These are phyloP conservation scores for Mycena rebaudengoi DNA, from an alignment of 768 basidiomycete species.

Conservation along the genomic window DNA sequence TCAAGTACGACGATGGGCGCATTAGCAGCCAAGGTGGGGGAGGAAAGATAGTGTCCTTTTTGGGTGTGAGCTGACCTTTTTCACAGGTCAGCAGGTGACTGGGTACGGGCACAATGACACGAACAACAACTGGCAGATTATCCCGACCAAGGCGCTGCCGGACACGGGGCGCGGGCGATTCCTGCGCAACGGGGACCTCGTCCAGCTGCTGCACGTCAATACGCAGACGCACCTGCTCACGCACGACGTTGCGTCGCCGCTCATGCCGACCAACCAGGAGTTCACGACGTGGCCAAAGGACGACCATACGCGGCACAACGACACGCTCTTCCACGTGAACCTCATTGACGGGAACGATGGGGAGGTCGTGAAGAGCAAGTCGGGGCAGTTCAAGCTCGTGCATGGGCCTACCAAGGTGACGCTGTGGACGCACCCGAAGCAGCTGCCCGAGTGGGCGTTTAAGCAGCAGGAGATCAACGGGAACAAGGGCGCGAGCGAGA, in stretches of 20 bases:
- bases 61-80: neutral
- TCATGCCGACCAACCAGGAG: conserved; percentile 98
- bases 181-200: conserved; percentile 87
- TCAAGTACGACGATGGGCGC: conserved; percentile 95
- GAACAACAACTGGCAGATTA: conserved; percentile 95
- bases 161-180: conserved; percentile 93
- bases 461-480: conserved; percentile 98
- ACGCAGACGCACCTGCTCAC: conserved; percentile 88
- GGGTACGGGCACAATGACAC: conserved; percentile 93
- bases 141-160: conserved; percentile 94
- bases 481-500: conserved; percentile 89
- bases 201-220: conserved; percentile 89
- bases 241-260: conserved; percentile 96
- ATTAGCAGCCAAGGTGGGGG: conserved; percentile 96
- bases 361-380: conserved; percentile 92
- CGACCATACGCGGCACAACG: conserved; percentile 80
- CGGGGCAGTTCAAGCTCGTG: conserved; percentile 89
- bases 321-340: conserved; percentile 86
- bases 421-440: conserved; percentile 89
- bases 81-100: conserved; percentile 92
- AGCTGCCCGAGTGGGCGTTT: conserved; percentile 96
- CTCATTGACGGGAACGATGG: conserved; percentile 80
- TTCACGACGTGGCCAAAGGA: conserved; percentile 93
- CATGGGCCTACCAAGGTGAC: conserved; percentile 92
- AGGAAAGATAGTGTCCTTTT: conserved; percentile 11